These are phyloP conservation scores for Diversispora epigaea DNA, from an alignment of 192 early-diverging fungal species.

Conservation along the genomic window DNA sequence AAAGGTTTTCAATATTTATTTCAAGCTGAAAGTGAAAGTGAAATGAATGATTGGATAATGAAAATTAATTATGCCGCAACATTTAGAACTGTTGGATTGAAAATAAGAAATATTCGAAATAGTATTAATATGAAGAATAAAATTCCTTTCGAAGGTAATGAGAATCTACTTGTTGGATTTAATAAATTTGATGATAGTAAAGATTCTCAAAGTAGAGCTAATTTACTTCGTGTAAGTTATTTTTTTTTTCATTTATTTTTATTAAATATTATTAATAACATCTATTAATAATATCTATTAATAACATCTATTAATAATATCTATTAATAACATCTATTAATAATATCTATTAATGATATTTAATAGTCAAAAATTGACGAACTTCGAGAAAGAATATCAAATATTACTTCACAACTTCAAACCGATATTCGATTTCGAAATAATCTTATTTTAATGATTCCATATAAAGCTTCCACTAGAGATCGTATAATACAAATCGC, in stretches of 20 bases:
- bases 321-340: not conserved
- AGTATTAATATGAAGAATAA: not conserved
- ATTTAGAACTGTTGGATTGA: conserved; percentile 61
- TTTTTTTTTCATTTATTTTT: not conserved
- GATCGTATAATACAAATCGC: conserved; percentile 61
- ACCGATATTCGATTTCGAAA: conserved; percentile 59
- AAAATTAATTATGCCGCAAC: conserved; percentile 79
- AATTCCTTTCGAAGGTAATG: not conserved
- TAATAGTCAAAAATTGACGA: conserved; percentile 13
- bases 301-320: not conserved
- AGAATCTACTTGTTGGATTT: conserved; percentile 5
- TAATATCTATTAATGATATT: not conserved
- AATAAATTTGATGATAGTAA: not conserved
- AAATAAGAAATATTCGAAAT: conserved; percentile 29
- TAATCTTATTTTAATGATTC: conserved; percentile 68
- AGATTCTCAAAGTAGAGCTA: not conserved
- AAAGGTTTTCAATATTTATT: conserved; percentile 74
- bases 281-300: not conserved
- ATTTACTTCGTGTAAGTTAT: conserved; percentile 7
- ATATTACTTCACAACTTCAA: conserved; percentile 37
- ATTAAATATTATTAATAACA: not conserved
- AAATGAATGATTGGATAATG: conserved; percentile 79
- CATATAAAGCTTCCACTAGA: conserved; percentile 59
- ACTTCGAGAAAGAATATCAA: conserved; percentile 2
- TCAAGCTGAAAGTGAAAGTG: conserved; percentile 63